Evolutionary conservation across 768 basidiomycete species (phyloP).

Genomic region (Mycena olivaceomarginata): DNA sequence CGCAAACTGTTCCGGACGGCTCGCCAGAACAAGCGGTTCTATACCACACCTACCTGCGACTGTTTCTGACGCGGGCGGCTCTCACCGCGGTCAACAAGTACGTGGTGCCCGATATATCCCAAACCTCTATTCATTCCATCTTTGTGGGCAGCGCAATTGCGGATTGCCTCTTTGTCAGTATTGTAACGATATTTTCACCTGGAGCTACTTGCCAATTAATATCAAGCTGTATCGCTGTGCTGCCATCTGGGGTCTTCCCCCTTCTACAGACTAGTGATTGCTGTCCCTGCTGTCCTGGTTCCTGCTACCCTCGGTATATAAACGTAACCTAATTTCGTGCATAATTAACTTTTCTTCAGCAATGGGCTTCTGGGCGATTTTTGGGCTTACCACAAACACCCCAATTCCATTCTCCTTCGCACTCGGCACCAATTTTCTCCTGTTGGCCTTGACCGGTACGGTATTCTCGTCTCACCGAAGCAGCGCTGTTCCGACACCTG

Average conservation of each 20-base stretch:
- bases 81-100: slow-evolving; percentile 18
- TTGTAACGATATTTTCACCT: no score
- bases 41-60: no score
- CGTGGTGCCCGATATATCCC: background rate
- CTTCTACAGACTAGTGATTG: background rate
- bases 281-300: background rate
- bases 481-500: no score
- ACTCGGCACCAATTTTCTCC: slow-evolving; percentile 5
- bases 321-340: no score
- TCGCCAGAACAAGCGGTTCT: background rate
- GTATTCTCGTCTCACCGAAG: background rate
- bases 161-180: no score
- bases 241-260: slow-evolving; percentile 10
- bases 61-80: background rate
- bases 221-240: slow-evolving; percentile 17
- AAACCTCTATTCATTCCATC: no score
- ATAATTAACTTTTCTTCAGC: background rate
- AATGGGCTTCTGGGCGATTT: background rate
- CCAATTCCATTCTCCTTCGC: background rate
- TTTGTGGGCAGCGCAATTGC: no score
- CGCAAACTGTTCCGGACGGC: background rate
- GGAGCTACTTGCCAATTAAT: background rate
- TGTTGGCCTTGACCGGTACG: slow-evolving; percentile 11
- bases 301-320: background rate
- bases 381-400: background rate